Base-by-base conservation (phyloP, 768 basidiomycete genomes). In the Daedaleopsis nitida region DNA sequence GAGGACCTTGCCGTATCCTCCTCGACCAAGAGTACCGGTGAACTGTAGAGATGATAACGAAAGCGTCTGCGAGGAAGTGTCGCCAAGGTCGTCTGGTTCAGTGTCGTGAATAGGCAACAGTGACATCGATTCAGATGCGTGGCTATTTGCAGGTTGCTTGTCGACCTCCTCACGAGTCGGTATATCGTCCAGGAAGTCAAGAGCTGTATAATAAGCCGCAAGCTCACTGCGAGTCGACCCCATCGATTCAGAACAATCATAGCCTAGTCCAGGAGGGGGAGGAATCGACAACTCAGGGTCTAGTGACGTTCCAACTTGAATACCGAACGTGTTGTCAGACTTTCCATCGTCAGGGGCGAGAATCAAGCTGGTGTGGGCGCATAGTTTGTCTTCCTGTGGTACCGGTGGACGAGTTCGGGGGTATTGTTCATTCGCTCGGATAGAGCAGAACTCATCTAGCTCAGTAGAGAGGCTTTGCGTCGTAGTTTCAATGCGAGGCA, bases 1-100 rank as follows among this genome's bases (percentile, higher is more conserved):
- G 5, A 65, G 57, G 7, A 65, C 65, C 34, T 65, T 65, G 55
- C 65, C 65, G 37, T 62, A 62, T 17, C 54, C 65, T 17, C 65
- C 65, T 11, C 60, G 58, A 12, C 65, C 65, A 2, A 65, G 38
- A 1, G 65, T 65, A 1, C 65, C 65, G 1, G 57, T 44, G 16
- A 65, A 55, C 9, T 11, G 12, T 27, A 63, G 42, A 27, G 51
- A 47, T 10, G 60, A 62, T 3, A 59, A 11, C 7, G 27, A 32
- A 3, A 32, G 27, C 7, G 27, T 32, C 27, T 32, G 27, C 27
- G 27, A 43, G 51, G 24, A 57, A 37, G 13, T 14, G 37, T 6
- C 10, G 47, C n/a, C 49, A 7, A 10, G 7, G 38, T 39, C 34
- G 24, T 12, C 8, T 10, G 23, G 5, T 24, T 11, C 44, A 7